Evolutionary conservation across 225 moss, liverwort and hornwort species (phyloP).

Genomic region (Antitrichia curtipendula): DNA sequence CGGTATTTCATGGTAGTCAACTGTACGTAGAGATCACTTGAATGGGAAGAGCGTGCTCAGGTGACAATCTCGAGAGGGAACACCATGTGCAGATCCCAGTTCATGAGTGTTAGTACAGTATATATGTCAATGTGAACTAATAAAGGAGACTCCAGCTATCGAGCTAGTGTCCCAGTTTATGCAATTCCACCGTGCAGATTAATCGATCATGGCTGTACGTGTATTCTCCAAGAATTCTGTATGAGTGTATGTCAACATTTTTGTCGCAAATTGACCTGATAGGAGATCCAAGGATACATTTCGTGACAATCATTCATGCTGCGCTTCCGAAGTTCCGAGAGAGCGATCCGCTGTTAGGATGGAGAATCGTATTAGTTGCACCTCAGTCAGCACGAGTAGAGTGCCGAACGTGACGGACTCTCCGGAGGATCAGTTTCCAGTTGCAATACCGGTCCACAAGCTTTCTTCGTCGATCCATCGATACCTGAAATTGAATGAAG

Average conservation of each 20-base stretch:
- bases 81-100: background rate
- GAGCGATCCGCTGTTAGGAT: background rate
- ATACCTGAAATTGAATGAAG: too few species aligned
- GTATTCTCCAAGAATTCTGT: background rate
- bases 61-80: background rate
- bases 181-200: background rate
- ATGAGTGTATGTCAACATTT: background rate
- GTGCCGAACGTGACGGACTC: background rate
- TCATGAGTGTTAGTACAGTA: background rate
- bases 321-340: background rate
- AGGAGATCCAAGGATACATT: too few species aligned
- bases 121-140: background rate
- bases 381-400: background rate
- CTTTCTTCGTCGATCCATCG: too few species aligned
- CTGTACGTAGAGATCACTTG: background rate
- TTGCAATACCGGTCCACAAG: background rate
- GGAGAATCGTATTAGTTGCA: background rate
- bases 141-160: background rate
- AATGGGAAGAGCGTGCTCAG: background rate
- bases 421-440: background rate
- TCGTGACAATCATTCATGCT: background rate
- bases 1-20: background rate
- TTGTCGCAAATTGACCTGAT: background rate
- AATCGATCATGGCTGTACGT: background rate
- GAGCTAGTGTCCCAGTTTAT: background rate